Base-by-base conservation (phyloP, 1,284 basidiomycete genomes). In the Ceratobasidium sp. region DNA sequence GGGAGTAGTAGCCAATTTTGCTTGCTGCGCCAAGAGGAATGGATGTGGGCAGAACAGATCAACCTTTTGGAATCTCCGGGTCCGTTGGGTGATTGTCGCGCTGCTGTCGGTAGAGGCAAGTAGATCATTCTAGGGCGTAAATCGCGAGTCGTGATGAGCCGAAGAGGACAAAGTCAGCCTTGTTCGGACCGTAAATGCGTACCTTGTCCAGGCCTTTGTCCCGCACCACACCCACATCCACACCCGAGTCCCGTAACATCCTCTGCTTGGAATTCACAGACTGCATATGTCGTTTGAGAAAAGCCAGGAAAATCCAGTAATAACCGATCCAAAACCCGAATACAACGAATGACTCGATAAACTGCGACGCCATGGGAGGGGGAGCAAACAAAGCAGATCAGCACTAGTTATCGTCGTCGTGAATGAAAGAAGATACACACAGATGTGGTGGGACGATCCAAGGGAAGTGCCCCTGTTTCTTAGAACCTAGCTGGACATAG, bases 41-140 rank as follows among this genome's bases (percentile, higher is more conserved):
- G 66, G 66, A 35, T 68, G 66, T 2, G 66, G 66, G 23, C 66
- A 68, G 33, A 48, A 68, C 14, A 68, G 30, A 38, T 68, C 66
- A 18, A 68, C 66, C 23, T 64, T 64, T 16, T 3, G n/a, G 7
- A 35, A 68, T 27, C 16, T 38, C 5, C 48, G 48, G 12, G 44
- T 50, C 33, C 50, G 33, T 38, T 35, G n/a, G 27, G 66, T 68
- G 48, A 68, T 68, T 0, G 66, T 68, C 66, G 16, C 66, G 44
- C 12, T 68, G n/a, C 66, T 68, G 66, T 68, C 66, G 0, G 48
- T 48, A 23, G 46, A 68, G 20, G n/a, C 14, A 44, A 68, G 38
- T 46, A 12, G 4, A n/a, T 10, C 30, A 44, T 10, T 66, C 64
- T 66, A 8, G 14, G 8, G 12, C 12, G 38, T 3, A n/a, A 33